These are phyloP conservation scores for Tuber calosporum DNA, from an alignment of 495 filamentous ascomycete genomes.

Conservation along the genomic window DNA sequence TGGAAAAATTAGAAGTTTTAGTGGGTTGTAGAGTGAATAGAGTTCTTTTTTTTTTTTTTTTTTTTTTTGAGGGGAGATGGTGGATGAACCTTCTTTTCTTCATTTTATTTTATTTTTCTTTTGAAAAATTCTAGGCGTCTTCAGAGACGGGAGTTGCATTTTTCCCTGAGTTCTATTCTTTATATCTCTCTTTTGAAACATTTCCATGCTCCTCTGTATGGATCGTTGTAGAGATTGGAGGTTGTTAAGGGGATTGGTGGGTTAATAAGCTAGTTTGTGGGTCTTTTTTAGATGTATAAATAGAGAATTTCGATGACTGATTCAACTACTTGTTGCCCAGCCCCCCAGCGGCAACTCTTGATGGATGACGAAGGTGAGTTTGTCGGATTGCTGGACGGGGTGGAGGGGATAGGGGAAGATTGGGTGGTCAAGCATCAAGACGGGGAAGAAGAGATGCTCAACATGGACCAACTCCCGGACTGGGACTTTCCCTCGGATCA, in stretches of 20 bases:
- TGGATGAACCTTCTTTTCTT: slow-evolving; percentile 19
- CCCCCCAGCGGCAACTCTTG: neutral
- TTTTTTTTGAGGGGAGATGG: slow-evolving; percentile 21
- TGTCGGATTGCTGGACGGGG: neutral
- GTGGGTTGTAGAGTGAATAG: slow-evolving; percentile 20
- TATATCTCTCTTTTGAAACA: neutral
- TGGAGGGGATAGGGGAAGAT: neutral
- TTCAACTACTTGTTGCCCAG: neutral
- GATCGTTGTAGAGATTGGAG: neutral
- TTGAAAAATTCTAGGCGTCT: neutral
- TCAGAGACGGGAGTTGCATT: neutral
- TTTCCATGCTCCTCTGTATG: neutral
- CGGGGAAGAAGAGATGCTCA: neutral
- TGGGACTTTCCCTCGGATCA: neutral
- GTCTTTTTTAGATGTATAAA: neutral
- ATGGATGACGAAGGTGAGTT: neutral
- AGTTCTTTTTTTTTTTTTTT: slow-evolving; percentile 13
- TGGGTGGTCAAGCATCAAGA: neutral
- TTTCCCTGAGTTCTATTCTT: slow-evolving; percentile 4
- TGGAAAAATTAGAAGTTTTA: slow-evolving; percentile 2
- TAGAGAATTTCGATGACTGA: neutral
- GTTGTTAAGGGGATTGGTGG: neutral
- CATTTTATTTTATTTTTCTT: neutral
- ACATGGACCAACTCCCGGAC: neutral
- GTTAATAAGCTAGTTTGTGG: neutral